phyloP scores from a whole-genome alignment of 805 yeast genomes.

The Metschnikowia rubicola region DNA sequence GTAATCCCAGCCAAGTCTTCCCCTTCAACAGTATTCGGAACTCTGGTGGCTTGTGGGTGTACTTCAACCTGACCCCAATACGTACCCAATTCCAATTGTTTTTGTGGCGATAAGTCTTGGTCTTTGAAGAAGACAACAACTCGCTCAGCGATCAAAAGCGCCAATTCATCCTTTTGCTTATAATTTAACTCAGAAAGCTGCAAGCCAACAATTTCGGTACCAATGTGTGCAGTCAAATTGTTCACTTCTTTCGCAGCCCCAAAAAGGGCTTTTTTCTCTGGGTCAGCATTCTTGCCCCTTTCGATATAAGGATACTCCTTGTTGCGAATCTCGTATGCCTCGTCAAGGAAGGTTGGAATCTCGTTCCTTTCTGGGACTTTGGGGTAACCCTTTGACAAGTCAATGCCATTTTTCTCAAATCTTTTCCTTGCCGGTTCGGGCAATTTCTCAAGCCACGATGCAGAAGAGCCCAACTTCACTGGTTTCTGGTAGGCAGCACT shows the following conservation, averaged over 20 bases:
- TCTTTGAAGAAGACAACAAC: slow-evolving; percentile 26
- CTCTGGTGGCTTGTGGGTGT: slow-evolving; percentile 9
- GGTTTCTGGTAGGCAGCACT: neutral
- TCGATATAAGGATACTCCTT: slow-evolving; percentile 21
- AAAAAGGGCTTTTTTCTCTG: slow-evolving; percentile 26
- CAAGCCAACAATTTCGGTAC: slow-evolving; percentile 26
- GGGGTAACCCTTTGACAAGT: slow-evolving; percentile 24
- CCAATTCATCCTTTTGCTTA: slow-evolving; percentile 26
- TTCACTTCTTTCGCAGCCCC: slow-evolving; percentile 27
- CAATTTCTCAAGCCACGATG: slow-evolving; percentile 10
- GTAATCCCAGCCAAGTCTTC: slow-evolving; percentile 20
- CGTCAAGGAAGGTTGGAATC: slow-evolving; percentile 23
- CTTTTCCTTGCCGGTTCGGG: slow-evolving; percentile 20
- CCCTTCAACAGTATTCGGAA: slow-evolving; percentile 12
- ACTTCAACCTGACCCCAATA: slow-evolving; percentile 17
- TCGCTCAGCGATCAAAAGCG: slow-evolving; percentile 26
- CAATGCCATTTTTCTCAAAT: slow-evolving; percentile 20
- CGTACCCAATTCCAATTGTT: slow-evolving; percentile 20
- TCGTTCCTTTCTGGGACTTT: slow-evolving; percentile 16
- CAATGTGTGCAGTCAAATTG: slow-evolving; percentile 26
- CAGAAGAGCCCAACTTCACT: slow-evolving; percentile 2
- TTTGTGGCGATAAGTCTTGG: slow-evolving; percentile 26
- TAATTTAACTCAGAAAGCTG: slow-evolving; percentile 24
- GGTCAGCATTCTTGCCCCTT: slow-evolving; percentile 24
- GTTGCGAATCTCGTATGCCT: slow-evolving; percentile 20